Conservation (phyloP, 106 monocot species). For the Triglochin maritima region DNA sequence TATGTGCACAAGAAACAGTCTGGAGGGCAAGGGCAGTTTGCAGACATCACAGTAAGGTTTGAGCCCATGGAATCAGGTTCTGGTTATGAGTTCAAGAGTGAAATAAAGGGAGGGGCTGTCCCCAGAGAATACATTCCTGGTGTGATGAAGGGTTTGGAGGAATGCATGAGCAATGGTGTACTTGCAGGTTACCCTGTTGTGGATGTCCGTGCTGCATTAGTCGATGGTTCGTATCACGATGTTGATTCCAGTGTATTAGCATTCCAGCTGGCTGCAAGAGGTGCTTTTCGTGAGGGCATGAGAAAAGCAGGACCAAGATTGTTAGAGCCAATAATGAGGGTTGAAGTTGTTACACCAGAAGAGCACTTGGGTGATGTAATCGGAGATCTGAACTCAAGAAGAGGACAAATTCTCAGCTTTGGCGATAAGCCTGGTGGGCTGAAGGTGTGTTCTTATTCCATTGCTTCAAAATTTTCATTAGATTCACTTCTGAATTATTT, state of each 20-base stretch:
- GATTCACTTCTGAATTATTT: too few relatives aligned
- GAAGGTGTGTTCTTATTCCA: conserved; percentile 37
- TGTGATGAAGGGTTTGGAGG: conserved; percentile 95
- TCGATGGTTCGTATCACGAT: conserved; percentile 90
- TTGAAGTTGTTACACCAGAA: conserved; percentile 93
- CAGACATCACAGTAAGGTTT: conserved; percentile 86
- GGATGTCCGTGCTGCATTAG: conserved; percentile 76
- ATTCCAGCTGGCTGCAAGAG: conserved; percentile 86
- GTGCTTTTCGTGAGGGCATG: conserved; percentile 85
- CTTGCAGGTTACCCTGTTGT: conserved; percentile 95
- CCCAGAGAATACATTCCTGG: conserved; percentile 96
- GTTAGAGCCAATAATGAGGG: conserved; percentile 94
- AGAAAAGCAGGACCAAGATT: conserved; percentile 76
- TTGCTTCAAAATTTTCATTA: neutral
- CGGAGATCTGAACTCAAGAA: conserved; percentile 93
- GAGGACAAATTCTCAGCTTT: conserved; percentile 82
- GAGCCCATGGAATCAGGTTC: conserved; percentile 80
- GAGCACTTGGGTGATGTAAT: conserved; percentile 99
- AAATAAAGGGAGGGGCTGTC: conserved; percentile 85
- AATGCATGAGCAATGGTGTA: conserved; percentile 88
- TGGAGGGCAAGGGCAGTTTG: conserved; percentile 90
- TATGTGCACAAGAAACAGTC: conserved; percentile 97
- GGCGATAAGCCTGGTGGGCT: conserved; percentile 96
- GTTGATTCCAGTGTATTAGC: conserved; percentile 98
- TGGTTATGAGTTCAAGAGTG: conserved; percentile 98